A percentile compares a stretch with the other conserved stretches of the same genome.
phyloP scores from a whole-genome alignment of 495 filamentous ascomycete species.

The Usnea hakonensis region DNA sequence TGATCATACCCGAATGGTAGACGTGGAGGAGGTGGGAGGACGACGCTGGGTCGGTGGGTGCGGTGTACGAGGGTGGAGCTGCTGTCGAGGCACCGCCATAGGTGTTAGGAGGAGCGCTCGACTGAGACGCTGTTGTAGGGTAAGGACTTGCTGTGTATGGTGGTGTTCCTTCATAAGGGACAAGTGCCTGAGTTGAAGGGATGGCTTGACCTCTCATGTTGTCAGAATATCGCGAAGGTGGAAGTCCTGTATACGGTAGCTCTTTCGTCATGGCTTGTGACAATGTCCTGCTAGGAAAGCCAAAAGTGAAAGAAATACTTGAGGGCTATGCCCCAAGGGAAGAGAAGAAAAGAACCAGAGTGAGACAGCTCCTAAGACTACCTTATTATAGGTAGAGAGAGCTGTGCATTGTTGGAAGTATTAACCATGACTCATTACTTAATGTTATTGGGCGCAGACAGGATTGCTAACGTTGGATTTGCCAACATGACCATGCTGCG shows the following conservation, averaged over 20 bases:
- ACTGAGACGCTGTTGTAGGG: not conserved
- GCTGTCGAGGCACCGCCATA: not conserved
- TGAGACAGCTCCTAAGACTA: not conserved
- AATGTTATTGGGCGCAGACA: not conserved
- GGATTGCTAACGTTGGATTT: not conserved
- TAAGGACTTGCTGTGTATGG: not conserved
- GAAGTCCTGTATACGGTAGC: not conserved
- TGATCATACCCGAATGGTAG: not conserved
- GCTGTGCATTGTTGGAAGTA: not conserved
- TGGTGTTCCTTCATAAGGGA: not conserved
- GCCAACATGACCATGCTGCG: not conserved
- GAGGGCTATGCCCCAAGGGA: not conserved
- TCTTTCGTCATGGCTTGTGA: not conserved
- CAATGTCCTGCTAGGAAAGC: not conserved
- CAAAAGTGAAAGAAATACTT: not conserved
- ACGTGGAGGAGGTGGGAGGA: constrained; percentile 12
- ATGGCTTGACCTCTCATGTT: not conserved
- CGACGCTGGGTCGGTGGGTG: not conserved
- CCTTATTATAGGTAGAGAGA: no score
- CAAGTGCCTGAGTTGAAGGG: not conserved
- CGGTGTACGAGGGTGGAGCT: not conserved
- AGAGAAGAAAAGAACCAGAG: not conserved
- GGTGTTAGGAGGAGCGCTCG: not conserved
- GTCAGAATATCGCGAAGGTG: not conserved
- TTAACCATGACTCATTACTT: not conserved